Percentiles rank a stretch among this genome's conserved stretches.
Evolutionary conservation across 495 filamentous ascomycete genomes (phyloP).

Genomic region (Hypomontagnella monticulosa): DNA sequence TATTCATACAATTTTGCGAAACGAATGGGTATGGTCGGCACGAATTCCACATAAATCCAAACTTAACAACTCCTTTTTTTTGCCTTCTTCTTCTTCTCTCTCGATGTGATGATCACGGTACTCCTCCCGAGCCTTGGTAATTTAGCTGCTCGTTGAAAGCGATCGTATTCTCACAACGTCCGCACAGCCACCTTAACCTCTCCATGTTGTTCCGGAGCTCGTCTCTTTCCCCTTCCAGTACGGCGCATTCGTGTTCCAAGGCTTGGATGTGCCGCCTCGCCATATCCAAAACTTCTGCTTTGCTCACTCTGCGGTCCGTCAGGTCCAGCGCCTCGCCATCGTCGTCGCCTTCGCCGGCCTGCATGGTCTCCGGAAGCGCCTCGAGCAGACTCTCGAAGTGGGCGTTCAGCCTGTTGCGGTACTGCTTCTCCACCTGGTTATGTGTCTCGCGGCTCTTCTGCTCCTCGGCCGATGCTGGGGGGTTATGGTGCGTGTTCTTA

Average conservation of each 20-base stretch:
- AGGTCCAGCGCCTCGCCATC: conserved; percentile 43
- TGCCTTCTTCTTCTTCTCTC: background rate
- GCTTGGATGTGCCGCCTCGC: conserved; percentile 53
- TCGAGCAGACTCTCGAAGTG: conserved; percentile 58
- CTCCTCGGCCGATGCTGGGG: conserved; percentile 49
- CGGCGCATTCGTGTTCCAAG: conserved; percentile 50
- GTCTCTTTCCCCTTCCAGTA: conserved; percentile 50
- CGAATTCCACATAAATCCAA: background rate
- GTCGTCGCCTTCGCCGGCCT: conserved; percentile 34
- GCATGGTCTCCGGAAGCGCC: conserved; percentile 52
- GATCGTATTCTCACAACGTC: conserved; percentile 38
- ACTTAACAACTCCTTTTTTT: background rate
- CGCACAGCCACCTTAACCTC: conserved; percentile 46
- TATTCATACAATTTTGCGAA: conserved; percentile 33
- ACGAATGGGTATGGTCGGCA: background rate
- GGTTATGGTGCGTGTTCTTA: conserved; percentile 52
- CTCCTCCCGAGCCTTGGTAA: conserved; percentile 15
- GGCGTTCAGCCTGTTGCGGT: conserved; percentile 58
- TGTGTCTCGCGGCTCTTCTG: conserved; percentile 55
- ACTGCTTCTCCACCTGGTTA: conserved; percentile 61
- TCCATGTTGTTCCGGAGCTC: conserved; percentile 46
- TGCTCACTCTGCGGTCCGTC: conserved; percentile 54
- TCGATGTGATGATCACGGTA: conserved; percentile 6
- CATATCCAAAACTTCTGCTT: conserved; percentile 59
- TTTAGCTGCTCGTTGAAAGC: conserved; percentile 23